Base-by-base conservation (phyloP, 768 basidiomycete genomes). In the Galerina marginata region DNA sequence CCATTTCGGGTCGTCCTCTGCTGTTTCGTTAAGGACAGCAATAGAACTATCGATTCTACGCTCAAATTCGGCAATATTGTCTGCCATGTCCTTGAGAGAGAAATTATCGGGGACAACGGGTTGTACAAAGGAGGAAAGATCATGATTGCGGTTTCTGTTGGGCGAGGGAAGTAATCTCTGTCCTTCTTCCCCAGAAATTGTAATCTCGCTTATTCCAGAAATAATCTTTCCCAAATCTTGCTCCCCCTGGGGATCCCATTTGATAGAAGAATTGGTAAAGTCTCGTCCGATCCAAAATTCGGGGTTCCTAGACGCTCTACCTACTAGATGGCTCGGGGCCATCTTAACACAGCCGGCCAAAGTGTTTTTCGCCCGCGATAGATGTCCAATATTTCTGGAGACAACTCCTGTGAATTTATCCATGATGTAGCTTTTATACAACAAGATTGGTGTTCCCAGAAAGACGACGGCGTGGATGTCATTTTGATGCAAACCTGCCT, bases 381-480 rank as follows among this genome's bases (percentile, higher is more conserved):
- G 20, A 20, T 37, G 6, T 5, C 45, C 57, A n/a, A 51, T 25
- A 29, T 16, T 58, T 10, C 57, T 51, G 15, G 23, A 33, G 39
- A 58, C 40, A 45, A 40, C 57, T 20, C 29, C 14, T 0, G 57
- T 48, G 20, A 58, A 52, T 16, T 44, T 45, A 9, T 51, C 50
- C 48, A 53, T 51, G 10, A 58, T 52, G n/a, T n/a, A 23, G 7
- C 49, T 9, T 45, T 58, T 58, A 33, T 33, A 53, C 9, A 58
- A 25, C 2, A 37, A 36, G 16, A 16, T 10, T 16, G 38, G 33
- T 3, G 49, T 6, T 5, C 49, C 57, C 2, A 26, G 43, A 14
- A 58, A 23, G 6, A 58, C 57, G 4, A 52, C 50, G 25, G 57
- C 51, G 16, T 38, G 39, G 10, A 51, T 25, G n/a, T n/a, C 25